Base-by-base conservation (phyloP, 1,284 basidiomycete genomes). In the Puccinia brachypodii region DNA sequence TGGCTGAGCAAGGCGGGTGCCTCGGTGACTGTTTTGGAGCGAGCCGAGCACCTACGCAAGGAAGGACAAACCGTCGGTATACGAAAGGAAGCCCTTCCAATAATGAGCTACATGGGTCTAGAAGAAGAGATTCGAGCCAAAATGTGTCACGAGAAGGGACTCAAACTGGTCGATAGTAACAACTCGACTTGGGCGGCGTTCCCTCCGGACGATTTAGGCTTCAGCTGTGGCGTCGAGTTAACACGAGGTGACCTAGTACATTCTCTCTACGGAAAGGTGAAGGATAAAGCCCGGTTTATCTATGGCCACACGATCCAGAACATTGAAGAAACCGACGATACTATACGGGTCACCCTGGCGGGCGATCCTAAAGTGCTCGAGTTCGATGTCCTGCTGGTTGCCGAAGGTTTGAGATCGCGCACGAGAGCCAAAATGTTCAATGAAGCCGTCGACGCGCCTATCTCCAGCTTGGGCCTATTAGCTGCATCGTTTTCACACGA, bases 41-140 rank as follows among this genome's bases (percentile, higher is more conserved):
- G 82, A 22, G 76, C 83, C 1, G 42, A 79, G 3, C n/a, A 56
- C 6, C 80, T 84, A 50, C 82, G 83, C 6, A 60, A 66, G 0
- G 81, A 82, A 25, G 85, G 85, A 0, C 85, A 85, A 16, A 85
- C 82, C 50, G 78, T 85, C 76, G 84, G 84, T 53, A 72, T 85
- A 2, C 38, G 71, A 19, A 83, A 83, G 7, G 82, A 71, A 3
- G 84, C 84, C 3, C 62, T 84, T 75, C 77, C 75, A 44, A 73
- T 84, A n/a, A 42, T 85, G 22, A 56, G 77, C 62, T 76, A 83
- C 53, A 85, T 85, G 85, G 74, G 74, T 33, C 56, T 76, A 36
- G 50, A 76, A 40, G 33, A 76, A 64, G 58, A 62, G 25, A 9
- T 76, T 36, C 38, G 25, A 36, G 50, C n/a, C 2, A n/a, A 25